Evolutionary conservation across 345 rosid species (phyloP), one percentile per base, ranked within the genome.

Genomic region (Conringia planisiliqua): DNA sequence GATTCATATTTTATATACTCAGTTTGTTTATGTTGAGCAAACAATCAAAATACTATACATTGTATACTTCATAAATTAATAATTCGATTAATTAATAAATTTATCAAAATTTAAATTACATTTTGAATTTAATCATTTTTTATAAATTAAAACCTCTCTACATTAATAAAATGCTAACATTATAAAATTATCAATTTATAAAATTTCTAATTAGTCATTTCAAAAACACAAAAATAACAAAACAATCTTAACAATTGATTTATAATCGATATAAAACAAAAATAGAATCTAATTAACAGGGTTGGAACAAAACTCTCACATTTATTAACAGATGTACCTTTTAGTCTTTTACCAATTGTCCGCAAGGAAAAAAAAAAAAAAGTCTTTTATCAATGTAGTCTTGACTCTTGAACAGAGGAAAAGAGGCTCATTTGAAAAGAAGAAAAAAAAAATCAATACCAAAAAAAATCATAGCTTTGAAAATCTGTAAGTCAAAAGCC

Each of bases 401-500:
- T 7, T 22, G 12, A 14, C 56, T 58, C 26, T 7, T 22, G 12
- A 36, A 46, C 58, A 30, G 39, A 62, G 24, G 42, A 16, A 56
- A 26, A 13, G 18, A n/a, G 75, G n/a, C n/a, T 48, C 67, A 7
- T 18, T 14, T 2, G 0, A 29, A 18, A 38, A 6, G 4, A 12
- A 4, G 22, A 35, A 48, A 9, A 2, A 26, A 20, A 50, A 38
- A 68, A 4, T 44, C 65, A 10, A 24, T 7, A 13, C 17, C 2
- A 26, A 16, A 36, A 9, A 2, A 33, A 32, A 22, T 33, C 18
- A 26, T 20, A 10, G n/a, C 35, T 38, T 66, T 48, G 33, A 17
- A 66, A 62, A 61, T 42, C 57, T 39, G 32, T 60, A 40, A 46
- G 39, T 29, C 39, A 68, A 40, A 68, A 56, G 20, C 40, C 73